phyloP scores from a whole-genome alignment of 2,329 filamentous ascomycete genomes.

The Lizonia empirigonia region DNA sequence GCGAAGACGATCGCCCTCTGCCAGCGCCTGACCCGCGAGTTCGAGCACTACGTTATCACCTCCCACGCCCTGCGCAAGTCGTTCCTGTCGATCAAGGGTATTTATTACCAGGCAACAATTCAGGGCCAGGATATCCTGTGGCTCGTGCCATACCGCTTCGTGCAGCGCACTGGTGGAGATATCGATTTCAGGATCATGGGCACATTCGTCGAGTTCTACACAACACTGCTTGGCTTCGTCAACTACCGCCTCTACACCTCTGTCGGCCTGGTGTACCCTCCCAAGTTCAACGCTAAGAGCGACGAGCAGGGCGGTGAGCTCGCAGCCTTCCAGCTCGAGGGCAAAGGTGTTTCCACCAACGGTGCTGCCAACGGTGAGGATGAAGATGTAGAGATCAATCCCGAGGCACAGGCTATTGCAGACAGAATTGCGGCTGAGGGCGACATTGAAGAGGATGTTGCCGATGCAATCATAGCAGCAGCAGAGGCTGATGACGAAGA shows the following conservation, averaged over 20 bases:
- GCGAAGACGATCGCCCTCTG: slow-evolving; percentile 95
- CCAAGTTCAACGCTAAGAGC: slow-evolving; percentile 85
- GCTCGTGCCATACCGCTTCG: slow-evolving; percentile 98
- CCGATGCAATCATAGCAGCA: slow-evolving; percentile 15
- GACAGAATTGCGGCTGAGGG: slow-evolving; percentile 51
- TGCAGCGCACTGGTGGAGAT: slow-evolving; percentile 90
- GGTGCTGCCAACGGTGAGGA: slow-evolving; percentile 35
- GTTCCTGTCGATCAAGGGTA: slow-evolving; percentile 97
- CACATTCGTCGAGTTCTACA: slow-evolving; percentile 98
- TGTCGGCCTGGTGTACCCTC: slow-evolving; percentile 90
- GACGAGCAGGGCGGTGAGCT: slow-evolving; percentile 91
- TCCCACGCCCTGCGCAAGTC: slow-evolving; percentile 93
- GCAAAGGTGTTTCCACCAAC: slow-evolving; percentile 60
- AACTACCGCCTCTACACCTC: slow-evolving; percentile 95
- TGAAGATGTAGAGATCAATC: slow-evolving; percentile 39
- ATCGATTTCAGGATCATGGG: slow-evolving; percentile 99
- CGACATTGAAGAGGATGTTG: slow-evolving; percentile 50
- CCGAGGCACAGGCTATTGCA: slow-evolving; percentile 56
- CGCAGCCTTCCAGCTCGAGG: slow-evolving; percentile 88
- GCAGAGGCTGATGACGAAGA: slow-evolving; percentile 39
- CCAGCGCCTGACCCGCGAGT: slow-evolving; percentile 91
- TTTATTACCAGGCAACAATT: slow-evolving; percentile 98
- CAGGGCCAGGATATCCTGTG: slow-evolving; percentile 96
- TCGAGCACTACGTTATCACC: slow-evolving; percentile 95
- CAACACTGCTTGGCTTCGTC: slow-evolving; percentile 91